Evolutionary conservation across 306 rosid genomes (phyloP).

Genomic region (Rosa chinensis): DNA sequence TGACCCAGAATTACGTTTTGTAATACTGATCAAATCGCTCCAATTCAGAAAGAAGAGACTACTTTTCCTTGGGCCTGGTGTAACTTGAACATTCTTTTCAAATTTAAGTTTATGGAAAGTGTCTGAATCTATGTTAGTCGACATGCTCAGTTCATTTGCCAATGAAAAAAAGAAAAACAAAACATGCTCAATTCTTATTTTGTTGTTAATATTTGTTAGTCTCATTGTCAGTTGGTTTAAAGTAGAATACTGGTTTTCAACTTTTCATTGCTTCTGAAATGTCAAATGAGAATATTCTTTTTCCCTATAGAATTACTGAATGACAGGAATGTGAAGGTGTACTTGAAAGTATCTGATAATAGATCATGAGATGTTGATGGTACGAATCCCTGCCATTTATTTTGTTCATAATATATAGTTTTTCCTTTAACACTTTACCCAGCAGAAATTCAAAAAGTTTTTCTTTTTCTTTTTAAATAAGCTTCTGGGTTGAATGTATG

Average conservation of each 20-base stretch:
- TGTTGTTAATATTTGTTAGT: neutral
- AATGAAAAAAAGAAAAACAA: neutral
- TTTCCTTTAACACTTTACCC: conserved; percentile 1
- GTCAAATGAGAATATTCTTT: neutral
- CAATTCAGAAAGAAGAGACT: neutral
- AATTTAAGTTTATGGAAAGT: neutral
- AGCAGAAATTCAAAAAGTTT: neutral
- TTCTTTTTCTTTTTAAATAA: neutral
- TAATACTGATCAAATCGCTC: neutral
- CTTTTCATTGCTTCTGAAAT: neutral
- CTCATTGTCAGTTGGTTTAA: neutral
- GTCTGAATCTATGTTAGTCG: neutral
- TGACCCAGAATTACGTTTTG: neutral
- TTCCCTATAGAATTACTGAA: neutral
- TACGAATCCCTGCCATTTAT: conserved; percentile 13
- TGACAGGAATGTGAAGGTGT: conserved; percentile 15
- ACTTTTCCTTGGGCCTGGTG: neutral
- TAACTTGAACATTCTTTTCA: neutral
- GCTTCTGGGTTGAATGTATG: conserved; percentile 4
- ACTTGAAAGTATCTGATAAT: conserved; percentile 14
- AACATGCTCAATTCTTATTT: neutral
- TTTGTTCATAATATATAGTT: neutral
- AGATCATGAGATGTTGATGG: conserved; percentile 15
- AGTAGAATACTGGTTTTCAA: neutral
- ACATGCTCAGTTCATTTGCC: neutral